Percentiles rank a stretch among this genome's conserved stretches.
Conservation (phyloP, 139 green algal species). For the Tetraselmis striata region DNA sequence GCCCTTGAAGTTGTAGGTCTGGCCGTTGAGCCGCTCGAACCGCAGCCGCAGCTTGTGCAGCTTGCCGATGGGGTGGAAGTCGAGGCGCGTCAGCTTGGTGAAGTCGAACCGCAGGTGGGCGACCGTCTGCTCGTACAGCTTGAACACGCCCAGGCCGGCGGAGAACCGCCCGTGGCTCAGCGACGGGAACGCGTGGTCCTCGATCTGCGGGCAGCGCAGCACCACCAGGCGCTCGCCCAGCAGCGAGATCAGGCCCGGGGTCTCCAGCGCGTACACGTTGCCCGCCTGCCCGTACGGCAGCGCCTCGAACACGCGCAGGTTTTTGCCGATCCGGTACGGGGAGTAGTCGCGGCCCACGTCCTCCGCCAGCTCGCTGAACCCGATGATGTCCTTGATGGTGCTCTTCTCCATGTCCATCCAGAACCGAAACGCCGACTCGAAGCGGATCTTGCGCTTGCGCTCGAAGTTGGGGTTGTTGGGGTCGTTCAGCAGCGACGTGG, state of each 20-base stretch:
- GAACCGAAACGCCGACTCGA: too few relatives aligned
- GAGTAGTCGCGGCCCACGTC: too few relatives aligned
- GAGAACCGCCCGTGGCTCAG: not conserved
- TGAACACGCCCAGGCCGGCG: slow-evolving; percentile 21
- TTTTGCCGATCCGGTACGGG: too few relatives aligned
- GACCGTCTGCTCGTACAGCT: slow-evolving; percentile 9
- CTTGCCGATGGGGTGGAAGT: slow-evolving; percentile 16
- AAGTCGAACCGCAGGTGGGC: slow-evolving; percentile 15
- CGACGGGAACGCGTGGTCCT: slow-evolving; percentile 5
- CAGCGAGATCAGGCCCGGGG: slow-evolving; percentile 15
- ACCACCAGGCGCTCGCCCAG: slow-evolving; percentile 6
- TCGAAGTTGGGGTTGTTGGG: too few relatives aligned
- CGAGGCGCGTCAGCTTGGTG: slow-evolving; percentile 3
- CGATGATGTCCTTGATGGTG: too few relatives aligned
- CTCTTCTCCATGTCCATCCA: too few relatives aligned
- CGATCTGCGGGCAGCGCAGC: slow-evolving; percentile 19
- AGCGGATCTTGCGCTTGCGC: too few relatives aligned
- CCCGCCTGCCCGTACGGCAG: too few relatives aligned
- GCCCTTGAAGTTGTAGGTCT: slow-evolving; percentile 20
- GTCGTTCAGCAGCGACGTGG: too few relatives aligned
- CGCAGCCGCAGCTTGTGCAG: slow-evolving; percentile 4
- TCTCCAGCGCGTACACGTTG: too few relatives aligned
- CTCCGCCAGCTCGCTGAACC: too few relatives aligned
- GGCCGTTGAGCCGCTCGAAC: slow-evolving; percentile 9
- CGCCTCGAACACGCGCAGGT: too few relatives aligned